A percentile compares a stretch with the other conserved stretches of the same genome.
Evolutionary conservation across 1,284 basidiomycete genomes (phyloP).

Genomic region (Spongispora temasekensis): DNA sequence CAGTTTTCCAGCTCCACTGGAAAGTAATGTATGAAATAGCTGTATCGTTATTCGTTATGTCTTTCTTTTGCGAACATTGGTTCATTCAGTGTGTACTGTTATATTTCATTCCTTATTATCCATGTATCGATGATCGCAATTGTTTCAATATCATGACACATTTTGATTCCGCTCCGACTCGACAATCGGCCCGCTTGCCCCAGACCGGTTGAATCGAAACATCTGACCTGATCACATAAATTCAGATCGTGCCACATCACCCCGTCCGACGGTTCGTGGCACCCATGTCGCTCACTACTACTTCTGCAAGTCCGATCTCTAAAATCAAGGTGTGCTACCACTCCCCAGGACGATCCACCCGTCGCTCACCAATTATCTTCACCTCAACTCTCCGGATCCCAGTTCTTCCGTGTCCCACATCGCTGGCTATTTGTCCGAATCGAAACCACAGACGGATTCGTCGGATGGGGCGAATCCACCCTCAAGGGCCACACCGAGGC

Average conservation of each 20-base stretch:
- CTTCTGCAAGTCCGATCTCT: constrained; percentile 18
- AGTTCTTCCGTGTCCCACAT: constrained; percentile 71
- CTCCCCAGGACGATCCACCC: too few species aligned
- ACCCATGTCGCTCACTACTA: constrained; percentile 22
- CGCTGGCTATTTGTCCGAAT: constrained; percentile 79
- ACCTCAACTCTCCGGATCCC: neutral
- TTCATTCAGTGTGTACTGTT: constrained; percentile 1
- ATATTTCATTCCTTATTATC: too few species aligned
- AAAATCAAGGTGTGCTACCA: constrained; percentile 20
- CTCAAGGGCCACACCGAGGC: constrained; percentile 77
- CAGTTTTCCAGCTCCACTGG: constrained; percentile 68
- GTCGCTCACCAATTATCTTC: too few species aligned
- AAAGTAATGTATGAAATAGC: constrained; percentile 41
- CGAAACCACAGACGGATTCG: constrained; percentile 64
- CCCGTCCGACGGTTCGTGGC: too few species aligned
- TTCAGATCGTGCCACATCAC: too few species aligned
- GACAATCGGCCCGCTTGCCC: too few species aligned
- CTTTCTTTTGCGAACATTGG: too few species aligned
- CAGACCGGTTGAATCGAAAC: neutral
- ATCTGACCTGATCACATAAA: constrained; percentile 11
- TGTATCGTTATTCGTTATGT: constrained; percentile 32
- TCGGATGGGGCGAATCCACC: constrained; percentile 73
- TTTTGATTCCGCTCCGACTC: too few species aligned
- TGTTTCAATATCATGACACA: too few species aligned
- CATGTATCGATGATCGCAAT: too few species aligned